Percentiles rank a stretch among this genome's conserved stretches.
phyloP scores from a whole-genome alignment of 2,329 filamentous ascomycete species.

The Fusarium clavum region DNA sequence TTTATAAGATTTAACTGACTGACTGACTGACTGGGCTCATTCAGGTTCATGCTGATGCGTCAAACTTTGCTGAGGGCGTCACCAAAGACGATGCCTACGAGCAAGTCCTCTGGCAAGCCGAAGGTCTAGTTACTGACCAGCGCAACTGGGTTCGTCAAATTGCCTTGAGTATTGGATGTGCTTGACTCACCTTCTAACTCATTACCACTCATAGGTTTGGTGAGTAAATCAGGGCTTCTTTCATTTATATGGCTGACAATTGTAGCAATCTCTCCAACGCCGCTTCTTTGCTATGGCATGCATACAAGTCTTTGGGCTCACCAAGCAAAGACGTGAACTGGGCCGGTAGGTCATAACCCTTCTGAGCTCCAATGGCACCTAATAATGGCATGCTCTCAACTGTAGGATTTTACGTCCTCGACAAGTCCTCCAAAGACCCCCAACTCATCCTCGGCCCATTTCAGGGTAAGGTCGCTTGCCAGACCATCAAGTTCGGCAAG shows the following conservation, averaged over 20 bases:
- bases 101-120: constrained; percentile 77
- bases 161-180: not conserved
- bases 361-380: constrained; percentile 2
- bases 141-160: constrained; percentile 76
- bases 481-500: constrained; percentile 77
- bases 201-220: constrained; percentile 42
- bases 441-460: constrained; percentile 83
- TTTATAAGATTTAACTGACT: not conserved
- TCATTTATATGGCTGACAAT: constrained; percentile 10
- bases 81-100: constrained; percentile 79
- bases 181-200: constrained; percentile 28
- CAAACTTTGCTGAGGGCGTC: constrained; percentile 74
- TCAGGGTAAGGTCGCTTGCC: constrained; percentile 83
- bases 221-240: constrained; percentile 18
- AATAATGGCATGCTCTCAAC: constrained; percentile 12
- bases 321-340: constrained; percentile 80
- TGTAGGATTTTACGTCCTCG: constrained; percentile 78
- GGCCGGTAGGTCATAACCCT: constrained; percentile 64
- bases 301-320: constrained; percentile 75
- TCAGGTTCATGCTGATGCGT: constrained; percentile 82
- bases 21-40: constrained; percentile 8
- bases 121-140: constrained; percentile 76
- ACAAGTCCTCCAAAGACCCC: constrained; percentile 57
- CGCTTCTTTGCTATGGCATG: constrained; percentile 82
- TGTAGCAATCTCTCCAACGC: constrained; percentile 80